Percentiles rank a stretch among this genome's conserved stretches.
Evolutionary conservation across 495 filamentous ascomycete species (phyloP).

Genomic region (Hyaloscypha variabilis): DNA sequence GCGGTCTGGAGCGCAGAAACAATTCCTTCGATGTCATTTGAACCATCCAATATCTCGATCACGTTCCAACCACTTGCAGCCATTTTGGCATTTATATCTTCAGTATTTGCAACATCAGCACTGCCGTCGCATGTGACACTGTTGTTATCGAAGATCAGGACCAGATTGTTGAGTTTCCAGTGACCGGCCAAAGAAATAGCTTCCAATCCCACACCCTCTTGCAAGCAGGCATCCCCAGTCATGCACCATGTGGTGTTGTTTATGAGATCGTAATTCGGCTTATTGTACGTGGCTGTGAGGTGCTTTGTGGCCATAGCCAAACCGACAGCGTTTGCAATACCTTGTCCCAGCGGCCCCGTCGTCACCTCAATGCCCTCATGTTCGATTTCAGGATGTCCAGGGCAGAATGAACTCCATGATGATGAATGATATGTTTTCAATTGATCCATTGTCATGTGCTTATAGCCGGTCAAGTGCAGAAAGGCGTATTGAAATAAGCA

Average conservation of each 20-base stretch:
- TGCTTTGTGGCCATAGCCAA: constrained; percentile 62
- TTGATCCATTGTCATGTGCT: constrained; percentile 60
- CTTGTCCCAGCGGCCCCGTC: constrained; percentile 63
- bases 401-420: constrained; percentile 42
- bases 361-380: constrained; percentile 64
- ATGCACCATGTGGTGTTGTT: constrained; percentile 57
- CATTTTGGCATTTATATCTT: constrained; percentile 64
- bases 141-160: constrained; percentile 63
- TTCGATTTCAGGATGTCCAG: constrained; percentile 65
- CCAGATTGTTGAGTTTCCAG: constrained; percentile 55
- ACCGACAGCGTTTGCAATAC: constrained; percentile 62
- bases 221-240: constrained; percentile 60
- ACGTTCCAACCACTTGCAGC: constrained; percentile 59
- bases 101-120: constrained; percentile 55
- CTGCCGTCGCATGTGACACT: constrained; percentile 62
- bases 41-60: constrained; percentile 56
- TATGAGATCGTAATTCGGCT: constrained; percentile 50
- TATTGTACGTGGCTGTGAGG: constrained; percentile 56
- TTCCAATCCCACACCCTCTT: constrained; percentile 62
- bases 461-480: constrained; percentile 60
- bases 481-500: constrained; percentile 63
- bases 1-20: constrained; percentile 50
- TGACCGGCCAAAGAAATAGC: constrained; percentile 57
- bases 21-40: constrained; percentile 53
- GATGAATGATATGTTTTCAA: constrained; percentile 61